Evolutionary conservation across 2,329 filamentous ascomycete genomes (phyloP), one percentile per base, ranked within the genome.

Genomic region (Neocucurbitaria cava): DNA sequence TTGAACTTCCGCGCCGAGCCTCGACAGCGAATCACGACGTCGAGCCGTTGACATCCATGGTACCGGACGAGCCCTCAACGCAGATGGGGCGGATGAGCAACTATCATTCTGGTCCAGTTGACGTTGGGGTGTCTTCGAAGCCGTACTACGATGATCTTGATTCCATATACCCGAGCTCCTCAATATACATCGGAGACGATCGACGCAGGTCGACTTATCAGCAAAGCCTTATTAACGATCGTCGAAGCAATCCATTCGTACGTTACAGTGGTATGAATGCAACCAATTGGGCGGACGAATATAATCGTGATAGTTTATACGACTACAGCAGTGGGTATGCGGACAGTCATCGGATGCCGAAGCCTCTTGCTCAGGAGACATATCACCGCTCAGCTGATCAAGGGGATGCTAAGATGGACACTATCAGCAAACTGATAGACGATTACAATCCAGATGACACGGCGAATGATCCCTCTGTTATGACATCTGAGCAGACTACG

Each of bases 351-450:
- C 60, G 43, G 1, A n/a, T 51, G 4, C 62, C 65, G 2, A 58
- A 38, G 17, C 53, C 59, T 26, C 40, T 62, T 2, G 52, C 57
- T 1, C 58, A 62, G 43, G 57, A 64, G 1, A 38, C 62, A 8
- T 43, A 52, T n/a, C 53, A 56, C 41, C 59, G 47, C 20, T 64
- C 64, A 1, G 26, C 54, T 3, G 38, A 54, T 2, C 52, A 49
- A 24, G 49, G 44, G 3, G 60, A 59, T 21, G 55, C 62, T 4
- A 70, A 75, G 48, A 67, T 66, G 6, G 69, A 76, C 45, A 73
- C 72, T 0, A 65, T 74, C 39, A 70, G 67, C 57, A 69, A 68
- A 39, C 58, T 74, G 26, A 73, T 74, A 26, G 70, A 71, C 18
- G 61, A 69, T 7, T 74, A 73, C 35, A 58, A 61, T 15, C 47